These are phyloP conservation scores for Albatrellus ellisii DNA, from an alignment of 768 basidiomycete species.

Conservation along the genomic window DNA sequence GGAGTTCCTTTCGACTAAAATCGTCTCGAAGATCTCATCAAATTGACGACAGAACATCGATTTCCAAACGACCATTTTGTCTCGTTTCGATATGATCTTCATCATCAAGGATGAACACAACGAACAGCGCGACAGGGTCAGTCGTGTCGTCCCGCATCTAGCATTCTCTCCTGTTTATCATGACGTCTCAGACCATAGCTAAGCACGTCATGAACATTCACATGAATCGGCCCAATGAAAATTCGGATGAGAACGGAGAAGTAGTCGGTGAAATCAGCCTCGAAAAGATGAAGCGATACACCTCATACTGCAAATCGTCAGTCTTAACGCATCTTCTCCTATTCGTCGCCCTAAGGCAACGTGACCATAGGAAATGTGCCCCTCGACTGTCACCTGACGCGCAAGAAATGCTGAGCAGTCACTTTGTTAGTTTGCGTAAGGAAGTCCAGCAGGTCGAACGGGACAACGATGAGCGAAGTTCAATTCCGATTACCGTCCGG, in stretches of 20 bases:
- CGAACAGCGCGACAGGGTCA: constrained; percentile 78
- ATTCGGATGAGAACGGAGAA: constrained; percentile 46
- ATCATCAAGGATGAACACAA: constrained; percentile 98
- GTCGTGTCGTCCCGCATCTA: constrained; percentile 14
- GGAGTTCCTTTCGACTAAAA: constrained; percentile 2
- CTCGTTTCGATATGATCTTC: constrained; percentile 99
- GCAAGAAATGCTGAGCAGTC: constrained; percentile 90
- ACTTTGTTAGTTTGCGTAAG: constrained; percentile 87
- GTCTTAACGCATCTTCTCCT: constrained; percentile 7
- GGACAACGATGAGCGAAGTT: constrained; percentile 95
- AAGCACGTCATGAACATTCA: constrained; percentile 98
- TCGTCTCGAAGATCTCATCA: not conserved
- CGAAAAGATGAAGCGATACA: constrained; percentile 97
- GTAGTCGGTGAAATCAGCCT: constrained; percentile 82
- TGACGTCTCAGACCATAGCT: constrained; percentile 62
- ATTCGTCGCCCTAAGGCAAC: too few relatives aligned
- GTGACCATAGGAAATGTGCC: constrained; percentile 70
- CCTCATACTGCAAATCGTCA: constrained; percentile 91
- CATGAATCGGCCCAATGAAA: constrained; percentile 78
- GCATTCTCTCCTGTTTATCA: constrained; percentile 2
- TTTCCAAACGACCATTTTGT: constrained; percentile 96
- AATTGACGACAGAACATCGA: constrained; percentile 75
- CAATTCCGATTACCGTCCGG: constrained; percentile 97
- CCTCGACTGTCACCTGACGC: constrained; percentile 89
- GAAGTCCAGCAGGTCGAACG: constrained; percentile 92